Evolutionary conservation across 169 alveolate genomes (phyloP), one percentile per base, ranked within the genome.

Genomic region (Besnoitia besnoiti): DNA sequence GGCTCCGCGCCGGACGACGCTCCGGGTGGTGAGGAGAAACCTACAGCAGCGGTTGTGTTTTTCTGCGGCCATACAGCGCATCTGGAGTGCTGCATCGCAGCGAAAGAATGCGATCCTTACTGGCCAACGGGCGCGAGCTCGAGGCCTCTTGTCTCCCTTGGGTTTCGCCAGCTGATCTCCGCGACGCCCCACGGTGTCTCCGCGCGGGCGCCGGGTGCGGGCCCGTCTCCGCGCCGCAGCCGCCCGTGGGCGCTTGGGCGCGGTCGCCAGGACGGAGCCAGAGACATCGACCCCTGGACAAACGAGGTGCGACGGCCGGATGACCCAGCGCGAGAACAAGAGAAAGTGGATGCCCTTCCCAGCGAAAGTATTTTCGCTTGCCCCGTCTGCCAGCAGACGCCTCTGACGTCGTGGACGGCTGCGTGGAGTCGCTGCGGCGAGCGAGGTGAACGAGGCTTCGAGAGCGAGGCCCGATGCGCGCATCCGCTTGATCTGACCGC

Each of bases 1-100:
- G 67, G 67, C 30, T n/a, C 67, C 30, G 12, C 3, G 7, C 24
- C 67, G 67, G 67, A n/a, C 12, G n/a, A n/a, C 67, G 67, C 67
- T 3, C 30, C n/a, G 30, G 24, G 67, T 19, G 33, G 1, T n/a
- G 33, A n/a, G 30, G 24, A 55, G 3, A 21, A 3, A 19, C 39
- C 82, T 10, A 19, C n/a, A 7, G 40, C 82, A 19, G 46, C 46
- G 16, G 82, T 73, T 42, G 82, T 42, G 7, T 73, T 73, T 19
- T 73, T 35, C 46, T 73, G 82, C n/a, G 82, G 82, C 16, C 82
- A 73, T n/a, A 35, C 82, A 19, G 82, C 82, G 27, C 82, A 73
- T n/a, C 39, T n/a, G 8, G 82, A 19, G 24, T 73, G 82, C 21
- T 8, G 39, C n/a, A 3, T 73, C 44, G 82, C 82, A n/a, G 82